Base-by-base conservation (phyloP, 495 filamentous ascomycete genomes). In the Annulohypoxylon bovei region DNA sequence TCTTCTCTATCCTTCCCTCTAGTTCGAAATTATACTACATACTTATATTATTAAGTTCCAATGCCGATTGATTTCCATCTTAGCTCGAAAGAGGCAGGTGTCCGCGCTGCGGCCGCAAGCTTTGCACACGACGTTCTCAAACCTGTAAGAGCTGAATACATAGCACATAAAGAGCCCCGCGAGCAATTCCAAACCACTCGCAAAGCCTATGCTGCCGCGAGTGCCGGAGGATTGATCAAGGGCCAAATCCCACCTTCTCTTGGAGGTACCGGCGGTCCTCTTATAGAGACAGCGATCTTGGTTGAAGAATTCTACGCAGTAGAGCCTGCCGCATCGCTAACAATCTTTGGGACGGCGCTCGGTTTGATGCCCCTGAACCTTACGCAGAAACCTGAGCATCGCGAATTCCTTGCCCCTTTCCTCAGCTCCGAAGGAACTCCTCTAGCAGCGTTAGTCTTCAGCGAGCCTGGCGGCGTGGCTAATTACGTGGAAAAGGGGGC, bases 291-390 rank as follows among this genome's bases (percentile, higher is more conserved):
- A 0, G 78, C 81, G 6, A 81, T 88, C 66, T 40, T 87, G 44
- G 81, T 84, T 6, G 86, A 88, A 62, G 85, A 87, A 58, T 80
- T 82, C 69, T 87, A 83, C 62, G 68, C 79, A 4, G 79, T 85
- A 16, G 85, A 88, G 63, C 80, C 82, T 0, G 77, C 78, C 16
- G 74, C 81, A 0, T 75, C 81, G 4, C 66, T 87, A 18, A 86
- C 85, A 1, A 83, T 88, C 22, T 81, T 87, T 56, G 84, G 80
- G 0, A 87, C 83, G 2, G 83, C 82, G 0, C 71, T 87, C 9
- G 85, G 86, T 1, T 61, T 88, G 9, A 82, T 78, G 1, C 84
- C 86, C 3, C 54, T 88, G 23, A 80, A 82, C 52, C 53, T 86
- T 11, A 78, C 73, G 0, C 82, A 77, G 35, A 83, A 73, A 18